Base-by-base conservation (phyloP, 164 flowering plant species). In the Hamamelis virginiana region DNA sequence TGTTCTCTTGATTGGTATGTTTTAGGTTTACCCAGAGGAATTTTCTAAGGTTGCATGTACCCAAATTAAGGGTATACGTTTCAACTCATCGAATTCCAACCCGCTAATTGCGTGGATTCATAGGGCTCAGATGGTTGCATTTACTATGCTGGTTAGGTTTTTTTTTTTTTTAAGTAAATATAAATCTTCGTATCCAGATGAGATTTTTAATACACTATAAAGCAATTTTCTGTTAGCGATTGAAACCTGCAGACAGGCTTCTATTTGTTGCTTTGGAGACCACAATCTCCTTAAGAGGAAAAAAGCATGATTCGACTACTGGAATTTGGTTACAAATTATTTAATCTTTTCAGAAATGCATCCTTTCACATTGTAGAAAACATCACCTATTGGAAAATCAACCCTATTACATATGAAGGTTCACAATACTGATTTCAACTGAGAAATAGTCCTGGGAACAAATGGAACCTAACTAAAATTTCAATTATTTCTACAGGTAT, bases 111-210 rank as follows among this genome's bases (percentile, higher is more conserved):
- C 83, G 46, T 88, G 90, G 92, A 74, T 65, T 70, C 92, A 84
- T 79, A 89, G 92, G 44, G 90, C 90, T 72, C 90, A 86, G 76
- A 88, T 86, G 92, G 90, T 88, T 75, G 90, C 92, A 51, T 83
- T 86, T 66, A 87, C 85, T 59, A 87, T 87, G 91, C 91, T 85
- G 89, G 91, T 87, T 27, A 68, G 59, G 28, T 41, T 45, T 69
- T 57, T 25, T 21, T 62, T 66, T 19, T 22, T 8, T n/a, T n/a
- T n/a, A n/a, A n/a, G n/a, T n/a, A n/a, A n/a, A n/a, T n/a, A n/a
- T n/a, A n/a, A n/a, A n/a, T n/a, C 41, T 45, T 38, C 19, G 27
- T 69, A 25, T 44, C 9, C 26, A 27, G 15, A 2, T 2, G 41
- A 6, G 41, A 33, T 33, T 33, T 33, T 33, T 33, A 33, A 33